phyloP scores from a whole-genome alignment of 306 rosid species.

The Carpinus fangiana region DNA sequence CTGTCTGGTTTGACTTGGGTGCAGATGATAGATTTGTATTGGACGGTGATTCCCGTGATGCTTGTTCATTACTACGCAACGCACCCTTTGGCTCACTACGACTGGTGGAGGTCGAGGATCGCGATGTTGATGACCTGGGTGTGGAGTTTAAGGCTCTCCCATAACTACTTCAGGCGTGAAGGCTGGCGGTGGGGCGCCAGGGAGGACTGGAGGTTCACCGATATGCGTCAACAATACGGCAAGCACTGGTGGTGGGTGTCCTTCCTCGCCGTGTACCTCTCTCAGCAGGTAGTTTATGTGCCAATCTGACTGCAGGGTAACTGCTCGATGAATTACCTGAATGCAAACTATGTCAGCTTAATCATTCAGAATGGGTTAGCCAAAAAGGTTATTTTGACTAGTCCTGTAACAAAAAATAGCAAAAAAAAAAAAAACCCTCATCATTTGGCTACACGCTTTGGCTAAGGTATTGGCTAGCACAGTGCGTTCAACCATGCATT shows the following conservation, averaged over 20 bases:
- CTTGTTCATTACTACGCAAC: conserved; percentile 66
- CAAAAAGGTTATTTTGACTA: no score
- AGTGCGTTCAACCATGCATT: no score
- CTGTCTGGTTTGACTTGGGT: conserved; percentile 22
- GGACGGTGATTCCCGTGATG: conserved; percentile 92
- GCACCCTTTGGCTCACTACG: conserved; percentile 68
- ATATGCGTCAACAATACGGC: conserved; percentile 71
- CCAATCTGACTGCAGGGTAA: not conserved
- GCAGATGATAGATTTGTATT: conserved; percentile 91
- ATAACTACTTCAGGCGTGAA: conserved; percentile 87
- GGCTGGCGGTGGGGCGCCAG: conserved; percentile 90
- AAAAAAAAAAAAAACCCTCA: no score
- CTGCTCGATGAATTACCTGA: conserved; percentile 35
- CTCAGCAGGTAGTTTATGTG: conserved; percentile 68
- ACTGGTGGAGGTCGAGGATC: conserved; percentile 68
- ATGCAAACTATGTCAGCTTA: conserved; percentile 7
- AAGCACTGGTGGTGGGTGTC: conserved; percentile 91
- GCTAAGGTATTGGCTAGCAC: no score
- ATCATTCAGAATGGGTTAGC: not conserved
- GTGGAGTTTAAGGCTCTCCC: conserved; percentile 78
- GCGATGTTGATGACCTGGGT: conserved; percentile 66
- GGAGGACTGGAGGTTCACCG: conserved; percentile 94
- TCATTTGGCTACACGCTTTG: no score
- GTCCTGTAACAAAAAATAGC: no score
- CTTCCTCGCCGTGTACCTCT: conserved; percentile 71